Conservation (phyloP, 2,329 filamentous ascomycete genomes). For the Fusarium setosum region DNA sequence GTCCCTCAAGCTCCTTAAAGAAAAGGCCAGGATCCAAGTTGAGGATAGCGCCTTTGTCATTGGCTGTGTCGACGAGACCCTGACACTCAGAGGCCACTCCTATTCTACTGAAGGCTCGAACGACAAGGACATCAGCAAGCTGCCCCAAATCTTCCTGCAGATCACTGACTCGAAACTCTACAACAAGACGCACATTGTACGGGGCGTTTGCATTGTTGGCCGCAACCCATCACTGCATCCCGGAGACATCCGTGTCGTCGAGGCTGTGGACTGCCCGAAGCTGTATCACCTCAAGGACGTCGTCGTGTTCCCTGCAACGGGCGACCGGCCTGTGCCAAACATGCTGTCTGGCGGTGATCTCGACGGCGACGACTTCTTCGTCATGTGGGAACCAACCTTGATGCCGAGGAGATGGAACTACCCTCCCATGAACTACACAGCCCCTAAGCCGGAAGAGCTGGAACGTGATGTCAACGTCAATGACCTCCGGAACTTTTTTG, state of each 20-base stretch:
- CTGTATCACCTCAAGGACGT: slow-evolving; percentile 85
- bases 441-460: slow-evolving; percentile 66
- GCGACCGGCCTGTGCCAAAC: slow-evolving; percentile 85
- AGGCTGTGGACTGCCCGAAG: slow-evolving; percentile 79
- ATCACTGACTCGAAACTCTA: slow-evolving; percentile 69
- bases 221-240: slow-evolving; percentile 95
- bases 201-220: slow-evolving; percentile 84
- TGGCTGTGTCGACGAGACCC: slow-evolving; percentile 89
- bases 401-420: slow-evolving; percentile 78
- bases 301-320: slow-evolving; percentile 85
- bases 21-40: slow-evolving; percentile 88
- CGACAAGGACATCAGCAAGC: slow-evolving; percentile 58
- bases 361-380: slow-evolving; percentile 94
- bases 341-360: slow-evolving; percentile 98
- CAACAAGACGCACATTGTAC: slow-evolving; percentile 71
- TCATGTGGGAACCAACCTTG: slow-evolving; percentile 87
- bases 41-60: slow-evolving; percentile 88
- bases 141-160: slow-evolving; percentile 93
- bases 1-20: slow-evolving; percentile 90
- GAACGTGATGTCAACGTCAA: slow-evolving; percentile 73
- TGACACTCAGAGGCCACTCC: slow-evolving; percentile 77
- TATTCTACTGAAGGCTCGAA: slow-evolving; percentile 54
- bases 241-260: slow-evolving; percentile 89
- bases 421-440: slow-evolving; percentile 80
- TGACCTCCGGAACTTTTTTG: slow-evolving; percentile 87